phyloP scores from a whole-genome alignment of 805 yeast genomes.

The Wickerhamiella kurtzmanii region DNA sequence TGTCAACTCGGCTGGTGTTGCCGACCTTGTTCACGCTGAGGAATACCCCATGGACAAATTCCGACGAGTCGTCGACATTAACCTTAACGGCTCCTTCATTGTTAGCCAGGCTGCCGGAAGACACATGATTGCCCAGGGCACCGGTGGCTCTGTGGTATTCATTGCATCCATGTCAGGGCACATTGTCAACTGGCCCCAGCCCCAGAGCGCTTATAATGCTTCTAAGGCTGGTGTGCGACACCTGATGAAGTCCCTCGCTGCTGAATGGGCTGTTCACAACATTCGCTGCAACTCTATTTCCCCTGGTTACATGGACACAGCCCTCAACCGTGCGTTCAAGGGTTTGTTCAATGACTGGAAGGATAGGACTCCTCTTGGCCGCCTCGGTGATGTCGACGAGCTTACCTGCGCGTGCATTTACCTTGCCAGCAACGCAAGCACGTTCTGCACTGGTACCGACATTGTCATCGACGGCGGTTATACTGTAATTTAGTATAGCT shows the following conservation, averaged over 20 bases:
- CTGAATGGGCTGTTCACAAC: slow-evolving; percentile 59
- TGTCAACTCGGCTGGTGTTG: slow-evolving; percentile 54
- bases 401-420: slow-evolving; percentile 52
- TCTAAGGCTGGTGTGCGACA: slow-evolving; percentile 62
- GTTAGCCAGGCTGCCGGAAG: slow-evolving; percentile 55
- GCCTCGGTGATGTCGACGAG: slow-evolving; percentile 61
- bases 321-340: slow-evolving; percentile 47
- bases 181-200: slow-evolving; percentile 62
- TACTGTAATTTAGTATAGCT: slow-evolving; percentile 24
- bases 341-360: slow-evolving; percentile 45
- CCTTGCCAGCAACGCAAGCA: slow-evolving; percentile 43
- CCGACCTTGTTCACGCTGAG: slow-evolving; percentile 56
- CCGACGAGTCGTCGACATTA: slow-evolving; percentile 49
- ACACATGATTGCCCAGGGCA: slow-evolving; percentile 46
- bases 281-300: slow-evolving; percentile 55
- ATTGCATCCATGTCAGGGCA: slow-evolving; percentile 62
- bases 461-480: slow-evolving; percentile 53
- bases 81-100: slow-evolving; percentile 52
- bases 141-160: slow-evolving; percentile 46
- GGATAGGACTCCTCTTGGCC: slow-evolving; percentile 49
- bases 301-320: slow-evolving; percentile 61
- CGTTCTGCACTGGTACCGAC: slow-evolving; percentile 55
- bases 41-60: slow-evolving; percentile 53
- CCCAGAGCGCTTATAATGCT: slow-evolving; percentile 57
- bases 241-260: slow-evolving; percentile 52